Percentiles rank a stretch among this genome's conserved stretches.
Evolutionary conservation across 2,329 filamentous ascomycete species (phyloP).

Genomic region (Myriosclerotinia scirpicola): DNA sequence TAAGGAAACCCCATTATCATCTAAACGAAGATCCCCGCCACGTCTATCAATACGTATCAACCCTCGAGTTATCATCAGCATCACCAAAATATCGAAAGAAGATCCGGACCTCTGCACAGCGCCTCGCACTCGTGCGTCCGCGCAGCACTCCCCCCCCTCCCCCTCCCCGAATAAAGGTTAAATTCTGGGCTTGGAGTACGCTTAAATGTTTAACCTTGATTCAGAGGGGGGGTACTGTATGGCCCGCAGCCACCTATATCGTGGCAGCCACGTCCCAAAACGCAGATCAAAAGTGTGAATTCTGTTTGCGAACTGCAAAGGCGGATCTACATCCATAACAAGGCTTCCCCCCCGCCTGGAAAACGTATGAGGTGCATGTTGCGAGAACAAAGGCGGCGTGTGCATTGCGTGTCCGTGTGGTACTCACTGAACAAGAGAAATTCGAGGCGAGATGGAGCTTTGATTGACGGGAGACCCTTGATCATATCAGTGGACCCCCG

Average conservation of each 20-base stretch:
- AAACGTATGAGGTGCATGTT: slow-evolving; percentile 1
- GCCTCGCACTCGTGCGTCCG: background rate
- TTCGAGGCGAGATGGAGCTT: slow-evolving; percentile 5
- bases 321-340: background rate
- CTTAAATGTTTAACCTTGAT: too few relatives aligned
- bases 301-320: background rate
- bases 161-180: too few relatives aligned
- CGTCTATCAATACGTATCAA: background rate
- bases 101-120: background rate
- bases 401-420: slow-evolving; percentile 12
- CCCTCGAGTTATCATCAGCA: background rate
- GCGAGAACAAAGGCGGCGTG: slow-evolving; percentile 5
- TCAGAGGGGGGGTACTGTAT: background rate
- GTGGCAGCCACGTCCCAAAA: background rate
- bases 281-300: background rate
- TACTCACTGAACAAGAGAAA: slow-evolving; percentile 2
- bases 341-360: background rate
- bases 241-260: background rate
- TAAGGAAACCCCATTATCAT: background rate
- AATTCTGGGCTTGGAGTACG: too few relatives aligned
- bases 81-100: background rate
- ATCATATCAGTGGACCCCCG: slow-evolving; percentile 1
- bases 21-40: background rate
- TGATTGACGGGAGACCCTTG: slow-evolving; percentile 14
- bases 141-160: too few relatives aligned